Conservation (phyloP, 345 rosid species). For the Nephelium lappaceum region DNA sequence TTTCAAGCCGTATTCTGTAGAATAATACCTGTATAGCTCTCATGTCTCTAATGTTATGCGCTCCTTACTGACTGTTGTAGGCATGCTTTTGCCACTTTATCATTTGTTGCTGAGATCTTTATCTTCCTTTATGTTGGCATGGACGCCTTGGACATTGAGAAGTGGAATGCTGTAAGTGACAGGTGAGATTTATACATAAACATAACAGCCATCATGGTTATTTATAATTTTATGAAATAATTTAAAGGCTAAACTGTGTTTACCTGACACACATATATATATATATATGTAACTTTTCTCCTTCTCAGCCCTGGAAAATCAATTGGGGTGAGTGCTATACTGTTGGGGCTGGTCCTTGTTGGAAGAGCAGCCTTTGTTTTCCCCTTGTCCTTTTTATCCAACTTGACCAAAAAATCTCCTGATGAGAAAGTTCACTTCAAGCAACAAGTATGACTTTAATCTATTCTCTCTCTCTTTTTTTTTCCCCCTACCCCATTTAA, state of each 20-base stretch:
- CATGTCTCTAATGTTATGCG: constrained; percentile 12
- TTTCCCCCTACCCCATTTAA: neutral
- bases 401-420: constrained; percentile 71
- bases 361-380: constrained; percentile 95
- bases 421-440: constrained; percentile 55
- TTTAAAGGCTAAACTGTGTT: neutral
- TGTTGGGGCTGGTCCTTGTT: constrained; percentile 71
- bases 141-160: constrained; percentile 97
- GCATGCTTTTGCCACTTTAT: constrained; percentile 90
- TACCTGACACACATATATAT: neutral
- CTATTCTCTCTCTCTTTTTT: neutral
- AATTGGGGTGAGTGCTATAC: constrained; percentile 70
- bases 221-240: neutral
- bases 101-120: constrained; percentile 92
- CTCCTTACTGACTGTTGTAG: constrained; percentile 38
- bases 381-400: constrained; percentile 82
- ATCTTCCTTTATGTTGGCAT: constrained; percentile 97
- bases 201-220: neutral
- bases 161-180: constrained; percentile 75
- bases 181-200: constrained; percentile 50
- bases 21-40: neutral
- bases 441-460: constrained; percentile 60
- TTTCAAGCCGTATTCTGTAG: neutral
- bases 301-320: constrained; percentile 76
- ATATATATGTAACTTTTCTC: constrained; percentile 1